Conservation (phyloP, 495 filamentous ascomycete genomes). For the Acidomyces sp. region DNA sequence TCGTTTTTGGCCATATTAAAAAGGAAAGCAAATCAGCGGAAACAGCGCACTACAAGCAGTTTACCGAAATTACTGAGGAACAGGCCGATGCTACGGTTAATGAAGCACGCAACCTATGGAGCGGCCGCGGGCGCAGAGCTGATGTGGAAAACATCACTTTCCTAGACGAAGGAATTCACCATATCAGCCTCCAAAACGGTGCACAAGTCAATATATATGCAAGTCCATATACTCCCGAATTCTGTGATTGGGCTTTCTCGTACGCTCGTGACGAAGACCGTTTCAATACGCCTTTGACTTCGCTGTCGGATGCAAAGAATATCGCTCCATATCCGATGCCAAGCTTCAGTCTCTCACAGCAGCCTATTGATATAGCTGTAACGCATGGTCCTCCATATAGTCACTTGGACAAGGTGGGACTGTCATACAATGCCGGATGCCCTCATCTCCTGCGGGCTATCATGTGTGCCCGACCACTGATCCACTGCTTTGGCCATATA, state of each 20-base stretch:
- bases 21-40: too few relatives aligned
- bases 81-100: too few relatives aligned
- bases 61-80: too few relatives aligned
- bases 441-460: slow-evolving; percentile 43
- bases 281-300: slow-evolving; percentile 33
- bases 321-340: slow-evolving; percentile 39
- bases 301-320: slow-evolving; percentile 16
- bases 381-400: slow-evolving; percentile 61
- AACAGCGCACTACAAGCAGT: too few relatives aligned
- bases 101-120: slow-evolving; percentile 8
- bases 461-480: slow-evolving; percentile 37
- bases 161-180: slow-evolving; percentile 51
- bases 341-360: slow-evolving; percentile 24
- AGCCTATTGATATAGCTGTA: slow-evolving; percentile 47
- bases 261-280: slow-evolving; percentile 43
- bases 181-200: slow-evolving; percentile 44
- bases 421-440: slow-evolving; percentile 38
- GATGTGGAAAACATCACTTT: slow-evolving; percentile 42
- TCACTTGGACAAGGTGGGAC: slow-evolving; percentile 39
- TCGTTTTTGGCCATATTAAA: slow-evolving; percentile 3
- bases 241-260: slow-evolving; percentile 47
- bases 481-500: slow-evolving; percentile 67
- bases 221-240: slow-evolving; percentile 54
- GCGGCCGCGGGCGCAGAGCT: slow-evolving; percentile 23
- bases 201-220: slow-evolving; percentile 52